Percentiles rank a stretch among this genome's conserved stretches.
Conservation (phyloP, 164 flowering plant genomes). For the Magnolia officinalis region DNA sequence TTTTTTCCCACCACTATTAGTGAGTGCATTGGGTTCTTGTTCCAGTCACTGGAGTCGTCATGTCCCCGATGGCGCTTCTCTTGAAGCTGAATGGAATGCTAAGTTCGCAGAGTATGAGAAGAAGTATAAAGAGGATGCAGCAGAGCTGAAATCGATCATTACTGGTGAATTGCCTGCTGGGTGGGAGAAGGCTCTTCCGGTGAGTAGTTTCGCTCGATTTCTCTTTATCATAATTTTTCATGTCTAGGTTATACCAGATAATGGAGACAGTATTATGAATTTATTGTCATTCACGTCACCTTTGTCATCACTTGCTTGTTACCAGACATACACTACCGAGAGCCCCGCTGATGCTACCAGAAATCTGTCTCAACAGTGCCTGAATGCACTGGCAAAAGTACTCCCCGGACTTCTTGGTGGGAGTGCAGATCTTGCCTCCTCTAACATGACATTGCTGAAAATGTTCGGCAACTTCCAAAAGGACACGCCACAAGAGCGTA, state of each 20-base stretch:
- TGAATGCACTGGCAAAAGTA: conserved; percentile 83
- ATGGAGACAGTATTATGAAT: neutral
- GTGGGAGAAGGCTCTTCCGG: conserved; percentile 99
- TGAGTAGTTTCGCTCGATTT: conserved; percentile 29
- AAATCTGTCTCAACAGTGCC: conserved; percentile 70
- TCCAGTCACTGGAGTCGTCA: conserved; percentile 97
- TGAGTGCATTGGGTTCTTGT: neutral
- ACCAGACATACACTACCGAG: conserved; percentile 91
- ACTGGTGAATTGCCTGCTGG: conserved; percentile 77
- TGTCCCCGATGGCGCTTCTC: conserved; percentile 63
- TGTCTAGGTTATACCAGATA: neutral
- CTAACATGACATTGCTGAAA: conserved; percentile 93
- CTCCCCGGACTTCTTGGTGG: conserved; percentile 96
- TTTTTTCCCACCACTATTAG: neutral
- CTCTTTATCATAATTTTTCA: neutral
- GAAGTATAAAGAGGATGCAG: conserved; percentile 85
- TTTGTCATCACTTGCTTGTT: conserved; percentile 3
- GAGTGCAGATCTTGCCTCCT: conserved; percentile 97
- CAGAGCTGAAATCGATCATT: conserved; percentile 66
- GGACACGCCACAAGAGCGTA: conserved; percentile 86
- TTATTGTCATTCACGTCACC: neutral
- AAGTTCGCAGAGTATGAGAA: conserved; percentile 89
- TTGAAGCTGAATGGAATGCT: conserved; percentile 95
- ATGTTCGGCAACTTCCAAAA: conserved; percentile 94
- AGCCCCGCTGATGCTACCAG: conserved; percentile 90